Evolutionary conservation across 2,329 filamentous ascomycete genomes (phyloP).

Genomic region (Knufia petricola): DNA sequence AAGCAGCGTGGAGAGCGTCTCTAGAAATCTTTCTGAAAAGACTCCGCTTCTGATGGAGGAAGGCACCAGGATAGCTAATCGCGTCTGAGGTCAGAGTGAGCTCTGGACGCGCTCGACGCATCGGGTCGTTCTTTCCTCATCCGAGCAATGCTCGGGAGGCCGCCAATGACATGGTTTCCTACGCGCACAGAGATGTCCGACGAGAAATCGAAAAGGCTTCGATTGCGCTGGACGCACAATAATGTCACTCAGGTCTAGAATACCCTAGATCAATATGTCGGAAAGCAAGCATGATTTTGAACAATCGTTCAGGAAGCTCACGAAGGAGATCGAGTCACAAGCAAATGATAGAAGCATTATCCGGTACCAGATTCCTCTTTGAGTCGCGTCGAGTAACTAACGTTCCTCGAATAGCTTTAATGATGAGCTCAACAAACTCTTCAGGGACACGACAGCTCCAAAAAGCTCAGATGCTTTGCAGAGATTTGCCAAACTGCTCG

Average conservation of each 20-base stretch:
- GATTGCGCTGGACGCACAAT: too few relatives aligned
- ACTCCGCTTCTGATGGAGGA: constrained; percentile 10
- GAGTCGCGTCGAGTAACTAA: not conserved
- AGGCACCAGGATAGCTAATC: not conserved
- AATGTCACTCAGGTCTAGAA: too few relatives aligned
- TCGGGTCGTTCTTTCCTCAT: not conserved
- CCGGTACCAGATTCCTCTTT: not conserved
- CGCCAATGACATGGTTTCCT: not conserved
- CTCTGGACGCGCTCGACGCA: not conserved
- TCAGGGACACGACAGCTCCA: not conserved
- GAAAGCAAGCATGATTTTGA: not conserved
- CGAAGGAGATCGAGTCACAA: not conserved
- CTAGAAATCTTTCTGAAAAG: constrained; percentile 13
- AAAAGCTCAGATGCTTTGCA: not conserved
- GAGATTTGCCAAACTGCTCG: not conserved
- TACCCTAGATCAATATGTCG: not conserved
- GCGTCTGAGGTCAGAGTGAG: not conserved
- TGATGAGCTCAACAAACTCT: not conserved
- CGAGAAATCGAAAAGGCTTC: too few relatives aligned
- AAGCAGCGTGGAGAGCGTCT: not conserved
- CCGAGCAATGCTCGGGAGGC: not conserved
- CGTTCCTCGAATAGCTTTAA: not conserved
- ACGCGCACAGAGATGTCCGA: too few relatives aligned
- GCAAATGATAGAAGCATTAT: not conserved
- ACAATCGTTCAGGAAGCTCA: not conserved